Percentiles rank a stretch among this genome's conserved stretches.
Evolutionary conservation across 192 early-diverging fungal genomes (phyloP).

Genomic region (Entophlyctis luteolus): DNA sequence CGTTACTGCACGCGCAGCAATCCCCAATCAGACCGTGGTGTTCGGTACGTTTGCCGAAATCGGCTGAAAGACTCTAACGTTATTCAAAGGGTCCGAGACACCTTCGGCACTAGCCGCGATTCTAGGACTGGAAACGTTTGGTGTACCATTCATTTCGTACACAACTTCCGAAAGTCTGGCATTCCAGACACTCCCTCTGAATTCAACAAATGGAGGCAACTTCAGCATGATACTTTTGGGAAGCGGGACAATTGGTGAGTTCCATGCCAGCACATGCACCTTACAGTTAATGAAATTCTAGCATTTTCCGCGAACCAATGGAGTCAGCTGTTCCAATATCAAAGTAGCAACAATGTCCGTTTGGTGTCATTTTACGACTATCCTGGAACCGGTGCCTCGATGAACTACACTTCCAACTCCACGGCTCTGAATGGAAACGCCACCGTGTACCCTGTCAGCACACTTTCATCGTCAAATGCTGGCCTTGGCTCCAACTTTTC

Average conservation of each 20-base stretch:
- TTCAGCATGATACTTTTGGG: background rate
- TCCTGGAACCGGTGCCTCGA: background rate
- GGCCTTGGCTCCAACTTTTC: background rate
- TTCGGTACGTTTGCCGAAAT: background rate
- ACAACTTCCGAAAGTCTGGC: background rate
- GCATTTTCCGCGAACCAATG: background rate
- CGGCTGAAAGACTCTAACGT: background rate
- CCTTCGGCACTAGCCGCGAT: background rate
- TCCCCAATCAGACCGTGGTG: background rate
- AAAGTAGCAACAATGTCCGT: background rate
- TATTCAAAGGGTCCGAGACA: background rate
- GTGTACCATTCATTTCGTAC: background rate
- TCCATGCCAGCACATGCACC: too few species aligned
- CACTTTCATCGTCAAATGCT: background rate
- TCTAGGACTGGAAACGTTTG: background rate
- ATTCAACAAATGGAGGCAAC: background rate
- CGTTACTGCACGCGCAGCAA: background rate
- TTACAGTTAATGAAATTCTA: too few species aligned
- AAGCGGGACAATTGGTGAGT: background rate
- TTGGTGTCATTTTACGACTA: background rate
- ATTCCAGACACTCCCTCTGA: background rate
- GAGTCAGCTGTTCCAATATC: slow-evolving; percentile 5
- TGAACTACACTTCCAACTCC: background rate
- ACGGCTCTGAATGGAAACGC: background rate
- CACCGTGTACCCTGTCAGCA: background rate